Conservation (phyloP, 225 moss, liverwort and hornwort species). For the Climacium dendroides region DNA sequence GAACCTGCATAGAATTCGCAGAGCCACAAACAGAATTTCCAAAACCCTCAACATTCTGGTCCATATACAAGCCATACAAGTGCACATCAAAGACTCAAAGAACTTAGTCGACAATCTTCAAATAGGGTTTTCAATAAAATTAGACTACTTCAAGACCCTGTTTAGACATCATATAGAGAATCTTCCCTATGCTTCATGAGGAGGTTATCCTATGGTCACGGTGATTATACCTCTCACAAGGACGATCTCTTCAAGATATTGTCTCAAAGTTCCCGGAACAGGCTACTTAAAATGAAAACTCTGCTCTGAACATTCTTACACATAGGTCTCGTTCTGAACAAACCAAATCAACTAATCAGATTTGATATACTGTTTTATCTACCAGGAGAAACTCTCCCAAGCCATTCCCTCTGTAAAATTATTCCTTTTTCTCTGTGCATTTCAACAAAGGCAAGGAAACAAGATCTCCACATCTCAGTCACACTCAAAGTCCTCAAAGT, state of each 20-base stretch:
- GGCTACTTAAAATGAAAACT: not conserved
- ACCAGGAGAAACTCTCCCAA: not conserved
- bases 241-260: not conserved
- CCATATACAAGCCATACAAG: not conserved
- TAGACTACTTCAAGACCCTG: not conserved
- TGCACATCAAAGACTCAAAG: not conserved
- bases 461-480: not conserved
- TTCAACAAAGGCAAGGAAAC: not conserved
- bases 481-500: not conserved
- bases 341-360: not conserved
- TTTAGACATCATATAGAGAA: not conserved
- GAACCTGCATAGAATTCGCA: conserved; percentile 11
- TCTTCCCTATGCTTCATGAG: not conserved
- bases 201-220: not conserved
- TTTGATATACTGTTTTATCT: not conserved
- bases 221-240: not conserved
- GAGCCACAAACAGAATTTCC: not conserved
- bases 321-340: not conserved
- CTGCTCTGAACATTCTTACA: not conserved
- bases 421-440: not conserved
- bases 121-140: not conserved
- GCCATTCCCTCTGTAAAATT: not conserved
- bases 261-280: not conserved
- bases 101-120: not conserved
- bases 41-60: not conserved